phyloP scores from a whole-genome alignment of 2,329 filamentous ascomycete genomes.

The Paraphaeosphaeria sporulosa region DNA sequence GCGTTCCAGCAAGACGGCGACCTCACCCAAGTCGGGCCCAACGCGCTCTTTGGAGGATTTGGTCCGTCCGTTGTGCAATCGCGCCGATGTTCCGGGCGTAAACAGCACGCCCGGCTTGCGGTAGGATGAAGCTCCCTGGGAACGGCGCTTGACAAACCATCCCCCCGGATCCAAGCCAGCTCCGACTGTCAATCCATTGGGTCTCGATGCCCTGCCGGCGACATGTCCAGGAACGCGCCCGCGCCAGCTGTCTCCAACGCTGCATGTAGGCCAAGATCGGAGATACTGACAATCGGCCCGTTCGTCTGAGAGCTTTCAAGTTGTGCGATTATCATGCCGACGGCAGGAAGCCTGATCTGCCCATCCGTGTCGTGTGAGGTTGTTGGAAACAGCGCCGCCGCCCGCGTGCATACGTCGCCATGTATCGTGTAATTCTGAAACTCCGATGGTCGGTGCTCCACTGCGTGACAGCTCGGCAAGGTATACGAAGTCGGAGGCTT shows the following conservation, averaged over 20 bases:
- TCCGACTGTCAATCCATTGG: conserved; percentile 22
- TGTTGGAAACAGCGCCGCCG: conserved; percentile 1
- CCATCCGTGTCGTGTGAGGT: not conserved
- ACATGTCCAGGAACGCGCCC: conserved; percentile 25
- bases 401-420: not conserved
- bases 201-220: conserved; percentile 7
- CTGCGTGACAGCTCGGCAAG: not conserved
- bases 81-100: not conserved
- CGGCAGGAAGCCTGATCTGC: no score
- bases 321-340: conserved; percentile 1
- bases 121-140: conserved; percentile 3
- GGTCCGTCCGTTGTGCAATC: not conserved
- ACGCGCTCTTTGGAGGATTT: not conserved
- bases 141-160: conserved; percentile 10
- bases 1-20: conserved; percentile 9
- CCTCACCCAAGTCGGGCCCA: not conserved
- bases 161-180: conserved; percentile 9
- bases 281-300: not conserved
- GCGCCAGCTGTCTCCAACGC: conserved; percentile 14
- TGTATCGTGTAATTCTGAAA: not conserved
- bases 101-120: no score
- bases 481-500: not conserved
- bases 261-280: conserved; percentile 16
- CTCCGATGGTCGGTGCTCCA: conserved; percentile 1
- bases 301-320: not conserved